Evolutionary conservation across 1,139 yeast genomes (phyloP).

Genomic region (Geotrichum cucujoidarum): DNA sequence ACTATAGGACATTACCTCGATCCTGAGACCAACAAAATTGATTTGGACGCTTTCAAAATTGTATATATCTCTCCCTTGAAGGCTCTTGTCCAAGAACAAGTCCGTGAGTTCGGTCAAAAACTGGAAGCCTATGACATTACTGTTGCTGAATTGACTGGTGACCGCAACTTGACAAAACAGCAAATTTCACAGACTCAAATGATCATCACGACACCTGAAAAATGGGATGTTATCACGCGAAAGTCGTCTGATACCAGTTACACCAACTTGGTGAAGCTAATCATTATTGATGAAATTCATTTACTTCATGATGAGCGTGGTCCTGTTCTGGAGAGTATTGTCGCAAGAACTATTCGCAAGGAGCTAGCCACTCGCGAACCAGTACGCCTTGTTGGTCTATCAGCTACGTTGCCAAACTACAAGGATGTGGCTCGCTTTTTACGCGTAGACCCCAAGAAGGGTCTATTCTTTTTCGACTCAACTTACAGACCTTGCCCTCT

Average conservation of each 20-base stretch:
- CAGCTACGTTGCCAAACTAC: constrained; percentile 93
- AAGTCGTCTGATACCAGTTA: constrained; percentile 63
- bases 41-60: constrained; percentile 59
- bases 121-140: constrained; percentile 60
- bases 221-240: constrained; percentile 95
- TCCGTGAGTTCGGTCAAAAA: constrained; percentile 74
- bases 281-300: constrained; percentile 94
- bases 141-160: constrained; percentile 91
- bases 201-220: constrained; percentile 89
- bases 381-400: constrained; percentile 74
- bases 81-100: constrained; percentile 94
- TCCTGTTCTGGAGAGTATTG: constrained; percentile 85
- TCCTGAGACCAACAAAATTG: constrained; percentile 45
- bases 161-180: constrained; percentile 67
- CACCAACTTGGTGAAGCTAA: constrained; percentile 57
- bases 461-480: constrained; percentile 75
- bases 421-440: constrained; percentile 80
- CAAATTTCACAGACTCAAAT: constrained; percentile 79
- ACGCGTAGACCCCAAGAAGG: constrained; percentile 54
- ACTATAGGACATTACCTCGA: constrained; percentile 54
- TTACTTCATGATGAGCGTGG: constrained; percentile 92
- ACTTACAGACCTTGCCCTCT: constrained; percentile 89
- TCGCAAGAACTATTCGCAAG: constrained; percentile 62
- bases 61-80: constrained; percentile 92
- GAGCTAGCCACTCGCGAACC: constrained; percentile 44